These are phyloP conservation scores for Rhizophagus sp. DNA, from an alignment of 192 early-diverging fungal genomes.

Conservation along the genomic window DNA sequence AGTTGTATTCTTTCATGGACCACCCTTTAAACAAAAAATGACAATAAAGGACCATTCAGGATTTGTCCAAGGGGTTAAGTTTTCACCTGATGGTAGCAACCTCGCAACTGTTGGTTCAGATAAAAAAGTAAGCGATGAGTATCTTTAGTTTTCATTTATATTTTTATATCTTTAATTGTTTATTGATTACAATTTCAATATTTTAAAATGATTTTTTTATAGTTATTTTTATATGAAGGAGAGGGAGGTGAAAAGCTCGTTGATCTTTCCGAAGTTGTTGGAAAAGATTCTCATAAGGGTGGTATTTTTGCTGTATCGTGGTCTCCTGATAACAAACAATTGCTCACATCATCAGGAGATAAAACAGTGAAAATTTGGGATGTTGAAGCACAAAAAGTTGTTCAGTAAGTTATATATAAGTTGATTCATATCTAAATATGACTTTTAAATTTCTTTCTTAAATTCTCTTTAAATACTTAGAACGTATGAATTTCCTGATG, in stretches of 20 bases:
- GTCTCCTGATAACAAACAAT: conserved; percentile 75
- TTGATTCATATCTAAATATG: no score
- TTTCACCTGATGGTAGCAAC: conserved; percentile 75
- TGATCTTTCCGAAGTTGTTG: conserved; percentile 41
- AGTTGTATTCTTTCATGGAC: conserved; percentile 89
- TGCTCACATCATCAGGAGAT: conserved; percentile 87
- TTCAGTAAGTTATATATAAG: conserved; percentile 44
- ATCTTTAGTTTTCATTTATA: no score
- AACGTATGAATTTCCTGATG: conserved; percentile 53
- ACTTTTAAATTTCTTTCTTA: not conserved
- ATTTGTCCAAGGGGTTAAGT: conserved; percentile 90
- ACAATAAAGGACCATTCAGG: conserved; percentile 78
- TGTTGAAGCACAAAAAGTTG: conserved; percentile 65
- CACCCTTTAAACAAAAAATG: conserved; percentile 83
- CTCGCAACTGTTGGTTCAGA: conserved; percentile 88
- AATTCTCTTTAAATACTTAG: conserved; percentile 26
- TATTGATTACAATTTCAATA: no score
- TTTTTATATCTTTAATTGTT: no score
- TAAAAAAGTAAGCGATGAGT: conserved; percentile 57
- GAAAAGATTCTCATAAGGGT: conserved; percentile 69
- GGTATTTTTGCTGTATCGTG: conserved; percentile 85
- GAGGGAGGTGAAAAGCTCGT: conserved; percentile 80
- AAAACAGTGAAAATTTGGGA: conserved; percentile 92
- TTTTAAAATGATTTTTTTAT: no score
- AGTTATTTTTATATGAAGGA: conserved; percentile 92